Base-by-base conservation (phyloP, 768 basidiomycete species). In the Rossbeevera mucosa region DNA sequence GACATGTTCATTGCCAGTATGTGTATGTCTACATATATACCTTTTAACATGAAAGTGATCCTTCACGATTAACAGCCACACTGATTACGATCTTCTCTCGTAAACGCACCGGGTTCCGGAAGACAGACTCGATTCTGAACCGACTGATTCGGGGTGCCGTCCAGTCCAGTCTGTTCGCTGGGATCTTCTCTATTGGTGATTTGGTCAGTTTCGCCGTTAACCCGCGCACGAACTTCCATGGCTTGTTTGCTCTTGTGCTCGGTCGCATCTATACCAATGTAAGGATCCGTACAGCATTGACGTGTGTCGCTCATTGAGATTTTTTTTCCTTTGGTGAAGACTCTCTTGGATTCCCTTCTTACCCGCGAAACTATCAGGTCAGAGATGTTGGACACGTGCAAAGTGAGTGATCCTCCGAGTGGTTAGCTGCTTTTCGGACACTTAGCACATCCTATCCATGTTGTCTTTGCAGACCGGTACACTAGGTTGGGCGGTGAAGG, bases 301-400 rank as follows among this genome's bases (percentile, higher is more conserved):
- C 21, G 22, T 4, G 11, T 24, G 14, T 7, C 4, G 4, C 30
- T 22, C 13, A 3, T 16, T 33, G 5, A n/a, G n/a, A 50, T 25
- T 13, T 29, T 16, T 8, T 28, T 4, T 18, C n/a, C 6, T 9
- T 21, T 40, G 9, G 24, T 26, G 4, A 51, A 59, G 57, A 59
- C 57, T 2, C 49, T 55, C 2, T 11, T 55, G 51, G 54, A 55
- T 26, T 49, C 42, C 8, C 56, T 54, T 8, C 56, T 57, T 21
- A 44, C 45, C 9, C 56, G 56, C 2, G 45, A 54, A 7, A 13
- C 31, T 12, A 42, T 42, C 41, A 40, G 20, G 38, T 18, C 38
- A 40, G 33, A 36, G 16, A 36, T 36, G 33, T 36, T 36, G 0
- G 33, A 36, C n/a, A 36, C 33, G 4, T 9, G 16, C 33, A 8